These are phyloP conservation scores for Metschnikowia santaceciliae DNA, from an alignment of 805 yeast genomes.

Conservation along the genomic window DNA sequence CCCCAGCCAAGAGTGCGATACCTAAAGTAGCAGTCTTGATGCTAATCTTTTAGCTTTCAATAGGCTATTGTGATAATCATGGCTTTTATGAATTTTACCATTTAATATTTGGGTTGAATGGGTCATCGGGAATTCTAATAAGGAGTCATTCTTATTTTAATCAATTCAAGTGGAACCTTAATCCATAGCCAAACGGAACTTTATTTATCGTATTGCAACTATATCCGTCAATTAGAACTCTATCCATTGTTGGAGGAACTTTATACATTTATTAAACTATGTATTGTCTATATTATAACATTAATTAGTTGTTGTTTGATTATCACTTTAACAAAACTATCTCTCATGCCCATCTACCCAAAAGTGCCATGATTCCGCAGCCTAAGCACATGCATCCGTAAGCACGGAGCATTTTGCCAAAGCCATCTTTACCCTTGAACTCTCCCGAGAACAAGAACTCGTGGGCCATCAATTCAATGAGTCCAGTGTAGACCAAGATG, in stretches of 20 bases:
- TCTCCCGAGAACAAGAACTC: constrained; percentile 33
- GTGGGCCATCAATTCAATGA: constrained; percentile 38
- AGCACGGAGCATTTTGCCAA: constrained; percentile 22
- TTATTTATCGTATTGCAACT: too few relatives aligned
- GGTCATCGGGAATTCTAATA: too few relatives aligned
- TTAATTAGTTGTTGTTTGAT: not conserved
- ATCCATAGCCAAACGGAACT: too few relatives aligned
- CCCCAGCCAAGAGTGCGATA: not conserved
- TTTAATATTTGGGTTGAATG: too few relatives aligned
- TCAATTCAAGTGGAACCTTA: too few relatives aligned
- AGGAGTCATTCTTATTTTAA: too few relatives aligned
- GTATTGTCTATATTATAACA: too few relatives aligned
- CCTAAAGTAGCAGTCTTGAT: not conserved
- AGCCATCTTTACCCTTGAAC: constrained; percentile 21
- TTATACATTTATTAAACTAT: too few relatives aligned
- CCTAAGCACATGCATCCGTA: constrained; percentile 24
- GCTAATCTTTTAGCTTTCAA: too few relatives aligned
- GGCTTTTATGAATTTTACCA: too few relatives aligned
- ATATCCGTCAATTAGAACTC: too few relatives aligned
- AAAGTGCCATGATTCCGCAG: constrained; percentile 30
- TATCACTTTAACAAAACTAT: not conserved
- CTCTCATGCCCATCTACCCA: constrained; percentile 33
- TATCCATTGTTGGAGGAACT: not conserved
- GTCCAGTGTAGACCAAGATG: constrained; percentile 33
- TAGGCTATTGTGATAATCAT: too few relatives aligned